These are phyloP conservation scores for Chlamydomonas applanata DNA, from an alignment of 139 green algal species.

Conservation along the genomic window DNA sequence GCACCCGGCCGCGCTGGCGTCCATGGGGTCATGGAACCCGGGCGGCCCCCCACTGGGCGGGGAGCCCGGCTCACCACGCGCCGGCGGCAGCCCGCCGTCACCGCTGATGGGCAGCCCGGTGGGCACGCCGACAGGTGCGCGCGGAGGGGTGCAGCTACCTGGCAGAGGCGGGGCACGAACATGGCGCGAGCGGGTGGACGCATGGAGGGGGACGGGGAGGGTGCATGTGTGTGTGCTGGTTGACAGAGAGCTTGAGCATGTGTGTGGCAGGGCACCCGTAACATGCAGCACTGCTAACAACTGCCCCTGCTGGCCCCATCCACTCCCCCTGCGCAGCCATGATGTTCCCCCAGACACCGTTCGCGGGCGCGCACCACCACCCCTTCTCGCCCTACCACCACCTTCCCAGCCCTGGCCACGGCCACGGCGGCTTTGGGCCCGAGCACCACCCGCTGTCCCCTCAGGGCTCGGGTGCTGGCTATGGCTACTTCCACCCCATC, in stretches of 20 bases:
- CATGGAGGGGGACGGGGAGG: too few species aligned
- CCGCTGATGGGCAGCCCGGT: slow-evolving; percentile 28
- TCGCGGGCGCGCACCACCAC: slow-evolving; percentile 25
- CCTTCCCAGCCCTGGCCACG: neutral
- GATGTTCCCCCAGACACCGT: slow-evolving; percentile 51
- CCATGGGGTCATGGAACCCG: too few species aligned
- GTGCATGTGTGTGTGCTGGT: too few species aligned
- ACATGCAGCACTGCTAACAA: too few species aligned
- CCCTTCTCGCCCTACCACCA: slow-evolving; percentile 7
- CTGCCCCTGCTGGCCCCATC: too few species aligned
- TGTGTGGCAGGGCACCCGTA: too few species aligned
- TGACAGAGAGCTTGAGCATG: too few species aligned
- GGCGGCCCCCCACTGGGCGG: too few species aligned
- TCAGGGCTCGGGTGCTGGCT: neutral
- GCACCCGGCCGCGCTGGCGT: too few species aligned
- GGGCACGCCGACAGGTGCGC: slow-evolving; percentile 28
- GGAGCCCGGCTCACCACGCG: too few species aligned
- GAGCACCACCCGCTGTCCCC: slow-evolving; percentile 7
- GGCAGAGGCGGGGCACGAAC: too few species aligned
- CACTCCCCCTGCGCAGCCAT: slow-evolving; percentile 25
- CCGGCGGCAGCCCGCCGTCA: neutral
- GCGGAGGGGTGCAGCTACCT: neutral
- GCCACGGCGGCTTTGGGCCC: slow-evolving; percentile 14
- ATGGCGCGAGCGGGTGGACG: too few species aligned
- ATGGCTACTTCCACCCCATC: slow-evolving; percentile 41